Conservation (phyloP, 2,329 filamentous ascomycete species). For the Aciculosporium take region DNA sequence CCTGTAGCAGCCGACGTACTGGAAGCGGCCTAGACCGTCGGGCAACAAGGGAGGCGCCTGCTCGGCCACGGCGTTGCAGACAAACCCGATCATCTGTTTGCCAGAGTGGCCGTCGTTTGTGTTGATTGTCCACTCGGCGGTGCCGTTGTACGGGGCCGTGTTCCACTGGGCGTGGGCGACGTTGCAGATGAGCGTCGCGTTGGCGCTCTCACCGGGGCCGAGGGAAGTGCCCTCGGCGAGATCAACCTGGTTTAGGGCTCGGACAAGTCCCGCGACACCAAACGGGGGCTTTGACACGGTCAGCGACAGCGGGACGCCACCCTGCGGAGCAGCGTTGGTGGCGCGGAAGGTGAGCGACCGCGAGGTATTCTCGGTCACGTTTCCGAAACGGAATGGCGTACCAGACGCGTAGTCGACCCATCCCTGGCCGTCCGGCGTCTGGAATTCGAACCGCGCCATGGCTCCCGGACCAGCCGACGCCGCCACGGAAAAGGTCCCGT, state of each 20-base stretch:
- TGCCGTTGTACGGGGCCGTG: slow-evolving; percentile 31
- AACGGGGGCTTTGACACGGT: slow-evolving; percentile 49
- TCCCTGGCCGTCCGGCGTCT: slow-evolving; percentile 32
- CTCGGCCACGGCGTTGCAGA: slow-evolving; percentile 35
- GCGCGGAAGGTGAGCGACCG: slow-evolving; percentile 35
- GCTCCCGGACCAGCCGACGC: slow-evolving; percentile 35
- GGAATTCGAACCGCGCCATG: slow-evolving; percentile 38
- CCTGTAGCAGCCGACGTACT: slow-evolving; percentile 39
- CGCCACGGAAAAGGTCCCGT: slow-evolving; percentile 30
- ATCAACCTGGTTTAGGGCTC: slow-evolving; percentile 39
- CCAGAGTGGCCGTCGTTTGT: slow-evolving; percentile 37
- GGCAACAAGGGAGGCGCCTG: slow-evolving; percentile 34
- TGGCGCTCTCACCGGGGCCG: slow-evolving; percentile 32
- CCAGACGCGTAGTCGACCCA: slow-evolving; percentile 34
- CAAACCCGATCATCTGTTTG: slow-evolving; percentile 38
- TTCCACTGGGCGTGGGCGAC: slow-evolving; percentile 45
- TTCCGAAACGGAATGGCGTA: slow-evolving; percentile 38
- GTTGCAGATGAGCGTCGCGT: slow-evolving; percentile 38
- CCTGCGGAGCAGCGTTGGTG: slow-evolving; percentile 33
- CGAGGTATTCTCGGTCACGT: slow-evolving; percentile 37
- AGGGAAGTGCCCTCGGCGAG: slow-evolving; percentile 42
- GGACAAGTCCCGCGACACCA: slow-evolving; percentile 37
- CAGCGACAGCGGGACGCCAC: slow-evolving; percentile 33
- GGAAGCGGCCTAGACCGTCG: slow-evolving; percentile 32
- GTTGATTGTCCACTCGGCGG: slow-evolving; percentile 41